Evolutionary conservation across 1,284 basidiomycete species (phyloP), one percentile per base, ranked within the genome.

Genomic region (Phlebopus sp.): DNA sequence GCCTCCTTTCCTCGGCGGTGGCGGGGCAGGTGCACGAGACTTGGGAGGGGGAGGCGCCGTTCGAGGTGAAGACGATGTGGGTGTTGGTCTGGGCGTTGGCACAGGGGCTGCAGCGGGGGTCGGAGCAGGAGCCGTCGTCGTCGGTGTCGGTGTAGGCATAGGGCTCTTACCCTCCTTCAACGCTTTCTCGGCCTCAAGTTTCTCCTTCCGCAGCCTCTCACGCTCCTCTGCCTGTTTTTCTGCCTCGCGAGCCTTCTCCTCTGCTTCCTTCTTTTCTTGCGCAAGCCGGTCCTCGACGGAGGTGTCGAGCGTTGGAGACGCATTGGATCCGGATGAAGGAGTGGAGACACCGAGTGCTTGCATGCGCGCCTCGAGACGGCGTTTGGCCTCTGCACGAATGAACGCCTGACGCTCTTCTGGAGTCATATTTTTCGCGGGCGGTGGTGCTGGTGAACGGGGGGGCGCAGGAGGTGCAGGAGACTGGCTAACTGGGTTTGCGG

Each of bases 311-410:
- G 73, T 69, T 9, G 78, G 66, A 0, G 71, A 62, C 9, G 48
- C 7, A 7, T 72, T 58, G 0, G 78, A 60, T 4, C 74, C 57
- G 3, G 79, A 64, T 0, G 80, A 59, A 2, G 84, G 69, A 5
- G 78, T 67, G 1, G 79, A 73, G 2, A 89, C 76, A 25, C 97
- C 96, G 3, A 98, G 78, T 8, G 88, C 88, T 35, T 84, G 82
- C 78, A 92, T 93, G 27, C 96, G 87, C 37, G 88, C 93, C 58
- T 92, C 83, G 31, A 97, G 82, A 37, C 90, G 81, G 17, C 84
- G 80, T 60, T 91, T 85, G 1, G 93, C 96, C 65, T 97, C 85
- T 3, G 84, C 84, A 15, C 83, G 83, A 55, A 91, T 82, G 63
- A 78, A 93, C 0, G 90, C 92, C 46, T 81, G 76, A 9, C 92